Evolutionary conservation across 768 basidiomycete species (phyloP).

Genomic region (Rhodotorula graminis): DNA sequence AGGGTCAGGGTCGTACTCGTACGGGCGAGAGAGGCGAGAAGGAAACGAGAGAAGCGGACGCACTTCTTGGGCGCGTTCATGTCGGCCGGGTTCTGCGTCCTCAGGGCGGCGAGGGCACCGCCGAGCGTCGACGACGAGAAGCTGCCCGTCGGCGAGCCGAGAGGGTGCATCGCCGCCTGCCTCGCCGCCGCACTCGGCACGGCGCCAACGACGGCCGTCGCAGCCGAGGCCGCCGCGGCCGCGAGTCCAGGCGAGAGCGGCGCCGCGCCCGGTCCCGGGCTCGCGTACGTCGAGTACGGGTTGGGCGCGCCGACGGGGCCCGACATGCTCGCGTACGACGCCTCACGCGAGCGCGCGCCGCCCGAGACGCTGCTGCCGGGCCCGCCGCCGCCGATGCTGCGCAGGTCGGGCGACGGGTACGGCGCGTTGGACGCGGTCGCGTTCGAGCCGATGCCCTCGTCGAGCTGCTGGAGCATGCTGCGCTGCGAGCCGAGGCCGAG

Average conservation of each 20-base stretch:
- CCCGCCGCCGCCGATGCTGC: slow-evolving; percentile 1
- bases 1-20: neutral
- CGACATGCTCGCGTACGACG: neutral
- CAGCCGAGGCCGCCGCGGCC: neutral
- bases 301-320: neutral
- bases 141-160: neutral
- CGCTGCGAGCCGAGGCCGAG: neutral
- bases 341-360: neutral
- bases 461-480: slow-evolving; percentile 7
- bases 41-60: neutral
- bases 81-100: slow-evolving; percentile 37
- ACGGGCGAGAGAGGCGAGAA: neutral
- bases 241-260: neutral
- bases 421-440: slow-evolving; percentile 1
- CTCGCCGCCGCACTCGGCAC: neutral
- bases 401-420: neutral
- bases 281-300: slow-evolving; percentile 1
- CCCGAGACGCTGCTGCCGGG: neutral
- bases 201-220: too few species aligned
- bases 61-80: slow-evolving; percentile 41
- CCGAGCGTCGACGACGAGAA: neutral
- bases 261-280: neutral
- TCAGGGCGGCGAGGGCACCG: neutral
- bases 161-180: neutral
- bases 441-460: too few species aligned